Conservation (phyloP, 352 stramenopile species). For the Halophytophthora batemanensis region DNA sequence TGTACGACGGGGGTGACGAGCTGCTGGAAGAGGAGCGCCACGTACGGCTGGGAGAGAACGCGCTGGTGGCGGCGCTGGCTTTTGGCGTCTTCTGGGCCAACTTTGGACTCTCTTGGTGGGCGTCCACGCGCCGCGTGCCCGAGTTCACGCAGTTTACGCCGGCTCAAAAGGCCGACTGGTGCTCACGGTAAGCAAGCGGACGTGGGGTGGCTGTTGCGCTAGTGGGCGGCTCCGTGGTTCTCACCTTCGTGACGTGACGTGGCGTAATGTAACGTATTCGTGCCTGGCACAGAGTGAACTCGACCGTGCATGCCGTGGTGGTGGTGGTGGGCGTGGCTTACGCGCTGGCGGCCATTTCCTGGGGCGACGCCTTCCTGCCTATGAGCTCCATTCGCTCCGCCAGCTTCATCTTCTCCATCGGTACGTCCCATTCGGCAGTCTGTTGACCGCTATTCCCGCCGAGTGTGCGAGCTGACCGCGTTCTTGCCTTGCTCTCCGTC, state of each 20-base stretch:
- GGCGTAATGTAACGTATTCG: neutral
- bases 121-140: slow-evolving; percentile 48
- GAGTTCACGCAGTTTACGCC: slow-evolving; percentile 63
- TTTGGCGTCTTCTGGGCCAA: slow-evolving; percentile 72
- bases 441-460: neutral
- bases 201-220: too few relatives aligned
- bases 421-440: slow-evolving; percentile 17
- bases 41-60: slow-evolving; percentile 63
- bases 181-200: slow-evolving; percentile 48
- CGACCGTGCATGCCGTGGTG: slow-evolving; percentile 66
- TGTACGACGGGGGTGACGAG: slow-evolving; percentile 29
- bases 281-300: slow-evolving; percentile 64
- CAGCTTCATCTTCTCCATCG: slow-evolving; percentile 83
- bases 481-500: slow-evolving; percentile 6
- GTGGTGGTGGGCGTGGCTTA: slow-evolving; percentile 63
- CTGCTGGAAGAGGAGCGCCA: slow-evolving; percentile 59
- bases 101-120: slow-evolving; percentile 59
- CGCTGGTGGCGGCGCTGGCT: slow-evolving; percentile 45
- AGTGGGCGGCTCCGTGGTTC: too few relatives aligned
- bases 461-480: slow-evolving; percentile 4
- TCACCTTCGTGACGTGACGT: too few relatives aligned
- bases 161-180: slow-evolving; percentile 80
- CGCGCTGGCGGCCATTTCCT: slow-evolving; percentile 63
- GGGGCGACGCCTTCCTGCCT: slow-evolving; percentile 60
- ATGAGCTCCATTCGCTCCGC: slow-evolving; percentile 69